These are phyloP conservation scores for Calonectria hawksworthii DNA, from an alignment of 2,329 filamentous ascomycete genomes.

Conservation along the genomic window DNA sequence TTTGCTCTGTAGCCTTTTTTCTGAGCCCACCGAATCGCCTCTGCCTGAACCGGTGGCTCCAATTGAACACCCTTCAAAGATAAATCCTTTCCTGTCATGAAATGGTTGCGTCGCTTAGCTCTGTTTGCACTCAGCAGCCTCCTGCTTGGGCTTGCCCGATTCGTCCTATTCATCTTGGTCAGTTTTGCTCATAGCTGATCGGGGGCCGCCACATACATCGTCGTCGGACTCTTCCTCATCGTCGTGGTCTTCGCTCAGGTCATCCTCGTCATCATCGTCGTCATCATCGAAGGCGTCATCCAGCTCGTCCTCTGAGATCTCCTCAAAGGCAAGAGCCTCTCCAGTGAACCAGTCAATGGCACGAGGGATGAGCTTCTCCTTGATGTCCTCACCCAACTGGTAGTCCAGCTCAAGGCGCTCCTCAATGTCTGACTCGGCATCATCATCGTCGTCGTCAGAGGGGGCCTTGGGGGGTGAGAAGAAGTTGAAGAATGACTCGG, in stretches of 20 bases:
- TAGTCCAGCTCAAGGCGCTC: constrained; percentile 98
- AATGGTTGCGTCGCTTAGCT: constrained; percentile 72
- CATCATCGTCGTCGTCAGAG: constrained; percentile 76
- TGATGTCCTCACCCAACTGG: constrained; percentile 98
- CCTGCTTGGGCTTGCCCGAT: constrained; percentile 90
- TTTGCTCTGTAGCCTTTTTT: constrained; percentile 45
- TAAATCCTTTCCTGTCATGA: constrained; percentile 46
- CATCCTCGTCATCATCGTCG: constrained; percentile 92
- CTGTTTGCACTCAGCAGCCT: constrained; percentile 96
- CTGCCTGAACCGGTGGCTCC: constrained; percentile 39
- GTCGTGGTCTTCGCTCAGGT: constrained; percentile 86
- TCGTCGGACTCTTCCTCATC: constrained; percentile 87
- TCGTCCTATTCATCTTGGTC: constrained; percentile 74
- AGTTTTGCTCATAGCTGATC: constrained; percentile 9
- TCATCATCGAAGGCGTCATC: constrained; percentile 91
- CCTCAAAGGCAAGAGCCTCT: constrained; percentile 96
- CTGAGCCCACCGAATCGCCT: constrained; percentile 19
- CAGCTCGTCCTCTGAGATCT: constrained; percentile 85
- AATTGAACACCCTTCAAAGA: constrained; percentile 37
- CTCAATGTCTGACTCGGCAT: constrained; percentile 91
- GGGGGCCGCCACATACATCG: constrained; percentile 67
- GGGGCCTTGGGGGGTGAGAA: constrained; percentile 95
- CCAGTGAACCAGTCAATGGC: constrained; percentile 99
- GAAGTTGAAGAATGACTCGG: constrained; percentile 99
- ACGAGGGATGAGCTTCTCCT: constrained; percentile 98